phyloP scores from a whole-genome alignment of 2,329 filamentous ascomycete species.

The Pyrenochaeta sp. region DNA sequence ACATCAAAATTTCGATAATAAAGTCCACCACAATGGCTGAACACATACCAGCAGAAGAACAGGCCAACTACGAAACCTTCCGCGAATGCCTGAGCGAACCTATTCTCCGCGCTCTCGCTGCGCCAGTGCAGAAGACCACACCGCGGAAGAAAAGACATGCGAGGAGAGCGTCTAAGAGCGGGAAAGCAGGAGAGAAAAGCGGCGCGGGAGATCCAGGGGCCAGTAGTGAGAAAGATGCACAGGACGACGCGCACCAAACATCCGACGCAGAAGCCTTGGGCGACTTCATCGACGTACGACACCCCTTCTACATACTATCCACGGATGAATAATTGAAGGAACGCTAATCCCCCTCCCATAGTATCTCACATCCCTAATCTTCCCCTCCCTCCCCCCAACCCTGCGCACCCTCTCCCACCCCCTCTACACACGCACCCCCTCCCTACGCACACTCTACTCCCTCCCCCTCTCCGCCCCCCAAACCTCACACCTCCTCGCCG shows the following conservation, averaged over 20 bases:
- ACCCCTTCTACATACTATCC: neutral
- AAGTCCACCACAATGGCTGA: slow-evolving; percentile 34
- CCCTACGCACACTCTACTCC: slow-evolving; percentile 64
- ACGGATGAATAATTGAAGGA: no score
- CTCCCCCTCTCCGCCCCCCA: slow-evolving; percentile 62
- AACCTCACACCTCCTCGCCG: slow-evolving; percentile 58
- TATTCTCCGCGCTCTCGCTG: slow-evolving; percentile 68
- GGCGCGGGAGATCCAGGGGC: no score
- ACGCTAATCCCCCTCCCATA: slow-evolving; percentile 35
- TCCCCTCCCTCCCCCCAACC: slow-evolving; percentile 67
- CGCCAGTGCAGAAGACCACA: slow-evolving; percentile 51
- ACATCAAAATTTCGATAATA: neutral
- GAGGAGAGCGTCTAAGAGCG: slow-evolving; percentile 41
- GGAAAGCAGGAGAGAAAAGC: no score
- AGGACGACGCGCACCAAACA: no score
- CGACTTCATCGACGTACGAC: slow-evolving; percentile 75
- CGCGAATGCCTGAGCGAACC: slow-evolving; percentile 76
- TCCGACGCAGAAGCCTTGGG: slow-evolving; percentile 71
- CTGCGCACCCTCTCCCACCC: slow-evolving; percentile 70
- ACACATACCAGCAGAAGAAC: slow-evolving; percentile 45
- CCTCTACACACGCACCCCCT: slow-evolving; percentile 57
- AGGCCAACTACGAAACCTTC: slow-evolving; percentile 71
- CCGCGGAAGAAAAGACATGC: slow-evolving; percentile 52
- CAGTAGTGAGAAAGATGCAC: slow-evolving; percentile 7
- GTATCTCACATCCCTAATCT: slow-evolving; percentile 76